A percentile compares a stretch with the other conserved stretches of the same genome.
phyloP scores from a whole-genome alignment of 345 rosid species.

The Schrenkiella parvula region DNA sequence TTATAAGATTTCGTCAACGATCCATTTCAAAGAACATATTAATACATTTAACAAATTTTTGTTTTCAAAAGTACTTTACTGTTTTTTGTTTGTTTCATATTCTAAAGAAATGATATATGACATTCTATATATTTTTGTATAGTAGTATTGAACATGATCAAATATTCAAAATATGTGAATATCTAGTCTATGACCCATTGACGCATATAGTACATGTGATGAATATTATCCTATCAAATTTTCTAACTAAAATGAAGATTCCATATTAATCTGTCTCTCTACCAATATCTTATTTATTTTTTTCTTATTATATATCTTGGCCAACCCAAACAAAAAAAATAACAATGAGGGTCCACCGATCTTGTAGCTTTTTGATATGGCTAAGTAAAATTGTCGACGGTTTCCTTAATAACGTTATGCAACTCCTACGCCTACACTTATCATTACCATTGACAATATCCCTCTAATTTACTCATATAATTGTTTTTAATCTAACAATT shows the following conservation, averaged over 20 bases:
- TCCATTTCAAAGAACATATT: too few relatives aligned
- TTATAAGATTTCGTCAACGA: too few relatives aligned
- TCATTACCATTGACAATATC: constrained; percentile 33
- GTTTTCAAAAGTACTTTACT: too few relatives aligned
- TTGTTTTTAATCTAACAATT: neutral
- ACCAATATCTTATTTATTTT: neutral
- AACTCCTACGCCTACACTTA: constrained; percentile 25
- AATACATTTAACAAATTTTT: too few relatives aligned
- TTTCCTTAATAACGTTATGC: constrained; percentile 35
- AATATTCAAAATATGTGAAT: neutral
- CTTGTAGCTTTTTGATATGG: constrained; percentile 37
- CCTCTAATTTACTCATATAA: neutral
- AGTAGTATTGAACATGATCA: neutral
- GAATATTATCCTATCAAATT: constrained; percentile 1
- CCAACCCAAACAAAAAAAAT: constrained; percentile 14
- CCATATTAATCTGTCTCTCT: constrained; percentile 12
- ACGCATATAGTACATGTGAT: constrained; percentile 7
- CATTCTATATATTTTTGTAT: too few relatives aligned
- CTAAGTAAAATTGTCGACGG: constrained; percentile 39
- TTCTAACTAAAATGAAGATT: constrained; percentile 16
- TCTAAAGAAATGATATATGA: too few relatives aligned
- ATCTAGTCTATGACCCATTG: neutral
- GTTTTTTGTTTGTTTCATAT: too few relatives aligned
- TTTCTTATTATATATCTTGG: neutral
- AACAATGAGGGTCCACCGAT: constrained; percentile 27